phyloP scores from a whole-genome alignment of 1,284 basidiomycete species.

The Malassezia caprae region DNA sequence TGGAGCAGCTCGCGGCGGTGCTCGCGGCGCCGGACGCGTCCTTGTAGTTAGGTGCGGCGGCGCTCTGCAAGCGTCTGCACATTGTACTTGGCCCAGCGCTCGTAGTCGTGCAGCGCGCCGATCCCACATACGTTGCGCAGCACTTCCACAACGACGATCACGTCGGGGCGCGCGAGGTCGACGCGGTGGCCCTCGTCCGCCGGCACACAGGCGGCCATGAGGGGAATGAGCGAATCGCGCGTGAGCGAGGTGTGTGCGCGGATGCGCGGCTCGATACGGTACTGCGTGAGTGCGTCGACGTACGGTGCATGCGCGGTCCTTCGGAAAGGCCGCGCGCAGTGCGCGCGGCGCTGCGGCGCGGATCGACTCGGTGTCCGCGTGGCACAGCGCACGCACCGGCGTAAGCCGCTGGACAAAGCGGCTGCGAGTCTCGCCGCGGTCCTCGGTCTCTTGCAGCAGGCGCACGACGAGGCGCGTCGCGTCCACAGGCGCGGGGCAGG shows the following conservation, averaged over 20 bases:
- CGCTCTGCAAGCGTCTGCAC: constrained; percentile 25
- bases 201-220: constrained; percentile 26
- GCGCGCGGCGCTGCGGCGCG: not conserved
- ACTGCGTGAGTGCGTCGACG: constrained; percentile 12
- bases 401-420: constrained; percentile 17
- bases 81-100: constrained; percentile 28
- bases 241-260: constrained; percentile 28
- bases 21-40: constrained; percentile 2
- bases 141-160: constrained; percentile 34
- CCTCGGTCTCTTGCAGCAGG: constrained; percentile 25
- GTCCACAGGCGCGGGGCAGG: constrained; percentile 17
- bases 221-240: constrained; percentile 27
- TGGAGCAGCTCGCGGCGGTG: constrained; percentile 51
- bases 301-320: constrained; percentile 2
- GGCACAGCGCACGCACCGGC: constrained; percentile 7
- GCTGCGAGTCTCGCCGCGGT: constrained; percentile 26
- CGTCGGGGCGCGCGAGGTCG: constrained; percentile 25
- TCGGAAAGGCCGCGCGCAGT: constrained; percentile 2
- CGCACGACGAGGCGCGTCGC: constrained; percentile 1
- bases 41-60: not conserved
- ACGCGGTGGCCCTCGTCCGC: constrained; percentile 20
- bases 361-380: constrained; percentile 8
- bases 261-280: constrained; percentile 39
- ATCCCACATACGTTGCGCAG: constrained; percentile 34
- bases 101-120: constrained; percentile 24